phyloP scores from a whole-genome alignment of 176 grass and related monocot genomes.

The Aegilops bicornis region DNA sequence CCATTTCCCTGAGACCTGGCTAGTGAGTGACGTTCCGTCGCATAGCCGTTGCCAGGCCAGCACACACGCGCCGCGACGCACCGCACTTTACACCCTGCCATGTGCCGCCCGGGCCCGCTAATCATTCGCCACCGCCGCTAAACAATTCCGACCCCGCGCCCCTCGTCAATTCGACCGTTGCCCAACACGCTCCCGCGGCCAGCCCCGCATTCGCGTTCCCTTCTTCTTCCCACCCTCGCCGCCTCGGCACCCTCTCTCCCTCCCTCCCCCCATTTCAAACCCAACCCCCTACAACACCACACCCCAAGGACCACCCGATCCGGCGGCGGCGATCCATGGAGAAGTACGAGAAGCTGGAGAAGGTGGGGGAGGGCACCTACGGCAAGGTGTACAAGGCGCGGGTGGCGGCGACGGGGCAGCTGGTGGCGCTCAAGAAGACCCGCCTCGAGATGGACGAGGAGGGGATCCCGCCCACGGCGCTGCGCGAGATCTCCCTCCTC shows the following conservation, averaged over 20 bases:
- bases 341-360: slow-evolving; percentile 99
- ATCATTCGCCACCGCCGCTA: background rate
- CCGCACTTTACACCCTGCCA: background rate
- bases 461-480: slow-evolving; percentile 85
- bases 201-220: background rate
- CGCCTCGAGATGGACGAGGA: slow-evolving; percentile 96
- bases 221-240: background rate
- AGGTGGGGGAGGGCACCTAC: slow-evolving; percentile 59
- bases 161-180: slow-evolving; percentile 15
- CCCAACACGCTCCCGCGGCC: background rate
- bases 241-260: background rate
- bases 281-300: background rate
- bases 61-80: background rate
- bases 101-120: background rate
- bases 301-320: background rate
- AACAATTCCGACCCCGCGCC: background rate
- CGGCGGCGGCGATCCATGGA: slow-evolving; percentile 41
- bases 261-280: slow-evolving; percentile 28
- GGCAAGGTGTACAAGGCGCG: slow-evolving; percentile 57
- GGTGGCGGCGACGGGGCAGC: slow-evolving; percentile 44
- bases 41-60: background rate
- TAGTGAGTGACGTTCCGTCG: too few species aligned
- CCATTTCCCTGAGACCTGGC: too few species aligned
- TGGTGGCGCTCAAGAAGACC: slow-evolving; percentile 71
- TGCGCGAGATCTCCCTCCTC: slow-evolving; percentile 95